phyloP scores from a whole-genome alignment of 306 rosid genomes.

The Prunus mongolica region DNA sequence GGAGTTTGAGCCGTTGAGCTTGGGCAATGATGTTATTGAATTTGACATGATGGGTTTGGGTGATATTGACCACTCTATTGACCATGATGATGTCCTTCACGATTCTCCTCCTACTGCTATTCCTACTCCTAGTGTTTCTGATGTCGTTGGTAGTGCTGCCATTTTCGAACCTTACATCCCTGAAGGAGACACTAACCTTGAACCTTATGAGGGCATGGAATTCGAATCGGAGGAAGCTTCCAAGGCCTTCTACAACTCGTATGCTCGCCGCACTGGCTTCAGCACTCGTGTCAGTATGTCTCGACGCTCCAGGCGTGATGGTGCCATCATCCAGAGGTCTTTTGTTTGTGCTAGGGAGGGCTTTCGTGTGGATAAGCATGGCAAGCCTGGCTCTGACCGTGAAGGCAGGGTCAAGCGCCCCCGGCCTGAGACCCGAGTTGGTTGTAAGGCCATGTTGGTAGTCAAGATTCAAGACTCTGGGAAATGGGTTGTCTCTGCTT shows the following conservation, averaged over 20 bases:
- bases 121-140: neutral
- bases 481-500: slow-evolving; percentile 32
- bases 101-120: slow-evolving; percentile 3
- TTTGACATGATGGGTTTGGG: slow-evolving; percentile 46
- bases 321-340: slow-evolving; percentile 57
- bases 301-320: slow-evolving; percentile 46
- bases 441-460: slow-evolving; percentile 46
- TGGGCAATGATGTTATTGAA: slow-evolving; percentile 39
- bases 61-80: slow-evolving; percentile 37
- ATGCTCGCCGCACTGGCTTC: slow-evolving; percentile 51
- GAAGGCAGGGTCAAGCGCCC: slow-evolving; percentile 43
- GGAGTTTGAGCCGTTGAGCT: slow-evolving; percentile 46
- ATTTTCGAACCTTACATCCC: slow-evolving; percentile 14
- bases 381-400: slow-evolving; percentile 13
- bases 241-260: slow-evolving; percentile 51
- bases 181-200: slow-evolving; percentile 33
- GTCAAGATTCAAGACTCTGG: slow-evolving; percentile 48
- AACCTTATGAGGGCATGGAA: slow-evolving; percentile 47
- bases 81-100: slow-evolving; percentile 30
- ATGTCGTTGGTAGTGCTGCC: neutral
- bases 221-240: slow-evolving; percentile 61
- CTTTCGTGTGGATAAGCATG: slow-evolving; percentile 41
- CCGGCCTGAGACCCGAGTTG: slow-evolving; percentile 44
- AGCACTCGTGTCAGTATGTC: slow-evolving; percentile 55
- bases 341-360: slow-evolving; percentile 60